Base-by-base conservation (phyloP, 2,329 filamentous ascomycete species). In the Colletotrichum graminicola region DNA sequence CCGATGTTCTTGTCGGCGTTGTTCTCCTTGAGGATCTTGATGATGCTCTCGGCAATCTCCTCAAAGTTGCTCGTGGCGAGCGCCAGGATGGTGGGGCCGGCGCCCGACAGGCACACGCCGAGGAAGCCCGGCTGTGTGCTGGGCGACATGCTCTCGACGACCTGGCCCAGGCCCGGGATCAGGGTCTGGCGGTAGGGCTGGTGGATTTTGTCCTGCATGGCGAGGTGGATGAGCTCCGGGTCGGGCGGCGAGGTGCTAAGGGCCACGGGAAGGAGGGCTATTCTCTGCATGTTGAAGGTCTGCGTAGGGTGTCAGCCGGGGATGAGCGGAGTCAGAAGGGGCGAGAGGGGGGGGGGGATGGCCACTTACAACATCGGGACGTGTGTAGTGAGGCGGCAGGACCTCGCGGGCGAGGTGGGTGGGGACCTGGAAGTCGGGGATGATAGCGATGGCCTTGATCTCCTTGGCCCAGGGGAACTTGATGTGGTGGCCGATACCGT, bases 171-270 rank as follows among this genome's bases (percentile, higher is more conserved):
- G 0, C 95, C 96, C 1, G 96, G 96, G 76, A 99, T 97, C 73
- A 99, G 89, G 2, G 89, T 92, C 82, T 96, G 92, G 65, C 96
- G 92, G 85, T 99, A 98, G 54, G 94, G 96, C 82, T 99, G 96
- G 84, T 99, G 96, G 73, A 99, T 90, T 83, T 95, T 97, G 85
- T 99, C 96, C 84, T 98, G 96, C 96, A 99, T 99, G 57, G 95
- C 95, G 59, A 97, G 91, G 84, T 97, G 97, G 80, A 99, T 99
- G 82, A 97, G 92, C 77, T 97, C 92, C 29, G 96, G 92, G 79
- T 98, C 93, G 1, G 95, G 95, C 12, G 96, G 95, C 10, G 93
- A 95, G 80, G 94, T 92, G 74, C 95, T 94, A 56, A 99, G 88
- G 1, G 95, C 95, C 14, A 94, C 94, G 41, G 95, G 95, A 16